Base-by-base conservation (phyloP, 2,329 filamentous ascomycete genomes). In the Diaporthe aspalathi region DNA sequence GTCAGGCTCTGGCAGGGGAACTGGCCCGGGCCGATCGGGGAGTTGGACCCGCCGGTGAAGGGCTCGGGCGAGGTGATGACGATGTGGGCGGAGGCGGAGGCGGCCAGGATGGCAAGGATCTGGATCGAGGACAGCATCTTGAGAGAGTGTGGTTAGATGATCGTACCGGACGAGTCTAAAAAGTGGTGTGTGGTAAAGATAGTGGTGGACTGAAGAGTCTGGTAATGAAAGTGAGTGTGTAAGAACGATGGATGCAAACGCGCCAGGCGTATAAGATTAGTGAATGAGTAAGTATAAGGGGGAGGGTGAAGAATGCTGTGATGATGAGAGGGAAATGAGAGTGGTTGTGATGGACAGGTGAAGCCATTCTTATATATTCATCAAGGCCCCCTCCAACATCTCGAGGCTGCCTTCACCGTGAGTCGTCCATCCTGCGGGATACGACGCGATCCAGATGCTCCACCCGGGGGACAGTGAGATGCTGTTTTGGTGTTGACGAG, bases 81-180 rank as follows among this genome's bases (percentile, higher is more conserved):
- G 35, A 65, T 65, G 60, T 65, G 60, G 45, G 60, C 60, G 60
- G 45, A 49, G 60, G 60, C 45, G 60, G 43, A 20, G 45, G 60
- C 60, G 60, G 60, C 60, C 60, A 65, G 60, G 60, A 65, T 65
- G 45, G 60, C 43, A 50, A 65, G 43, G 60, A 65, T 50, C 60
- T 65, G 60, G 60, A 65, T 65, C 43, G 43, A 50, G 60, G 60
- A 65, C 60, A 65, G 60, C 60, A 65, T 65, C 60, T 65, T 65
- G 60, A 65, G 60, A 12, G 60, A 50, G 32, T 65, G 60, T 65
- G 60, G 45, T 50, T 38, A 20, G 45, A 65, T 65, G 27, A 50
- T 65, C 60, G 60, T 65, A 65, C 60, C 60, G 60, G 60, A 50
- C 60, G 60, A 38, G 27, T 65, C 60, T 50, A 50, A n/a, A n/a